phyloP scores from a whole-genome alignment of 225 moss, liverwort and hornwort genomes.

The Physcomitrellopsis africana region DNA sequence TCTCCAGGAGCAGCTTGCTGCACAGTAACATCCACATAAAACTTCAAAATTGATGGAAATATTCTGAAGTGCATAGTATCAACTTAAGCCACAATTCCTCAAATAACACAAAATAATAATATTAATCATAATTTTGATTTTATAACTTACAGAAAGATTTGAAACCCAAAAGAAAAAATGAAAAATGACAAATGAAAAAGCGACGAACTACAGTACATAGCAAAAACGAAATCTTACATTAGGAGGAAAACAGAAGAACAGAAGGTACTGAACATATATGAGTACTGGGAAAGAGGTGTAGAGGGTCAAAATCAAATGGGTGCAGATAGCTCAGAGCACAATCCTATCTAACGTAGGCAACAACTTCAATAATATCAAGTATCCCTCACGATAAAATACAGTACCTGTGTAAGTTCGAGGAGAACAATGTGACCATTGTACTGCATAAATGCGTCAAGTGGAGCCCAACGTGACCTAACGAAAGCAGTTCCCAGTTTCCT shows the following conservation, averaged over 20 bases:
- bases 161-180: neutral
- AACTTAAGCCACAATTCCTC: slow-evolving; percentile 2
- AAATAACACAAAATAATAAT: neutral
- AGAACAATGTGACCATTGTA: slow-evolving; percentile 84
- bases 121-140: too few species aligned
- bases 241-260: too few species aligned
- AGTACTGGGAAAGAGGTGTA: too few species aligned
- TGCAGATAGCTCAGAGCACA: slow-evolving; percentile 14
- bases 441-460: slow-evolving; percentile 89
- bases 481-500: slow-evolving; percentile 97
- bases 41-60: neutral
- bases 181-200: neutral
- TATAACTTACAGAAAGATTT: too few species aligned
- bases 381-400: neutral
- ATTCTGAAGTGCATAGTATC: neutral
- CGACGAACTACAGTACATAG: neutral
- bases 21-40: slow-evolving; percentile 32
- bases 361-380: neutral
- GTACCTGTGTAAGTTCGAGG: slow-evolving; percentile 96
- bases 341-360: slow-evolving; percentile 16
- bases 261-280: too few species aligned
- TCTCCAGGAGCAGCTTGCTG: slow-evolving; percentile 95
- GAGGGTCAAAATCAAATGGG: neutral
- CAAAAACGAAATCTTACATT: neutral
- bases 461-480: slow-evolving; percentile 85